Conservation (phyloP, 1,284 basidiomycete species). For the Amylostereum chailletii region DNA sequence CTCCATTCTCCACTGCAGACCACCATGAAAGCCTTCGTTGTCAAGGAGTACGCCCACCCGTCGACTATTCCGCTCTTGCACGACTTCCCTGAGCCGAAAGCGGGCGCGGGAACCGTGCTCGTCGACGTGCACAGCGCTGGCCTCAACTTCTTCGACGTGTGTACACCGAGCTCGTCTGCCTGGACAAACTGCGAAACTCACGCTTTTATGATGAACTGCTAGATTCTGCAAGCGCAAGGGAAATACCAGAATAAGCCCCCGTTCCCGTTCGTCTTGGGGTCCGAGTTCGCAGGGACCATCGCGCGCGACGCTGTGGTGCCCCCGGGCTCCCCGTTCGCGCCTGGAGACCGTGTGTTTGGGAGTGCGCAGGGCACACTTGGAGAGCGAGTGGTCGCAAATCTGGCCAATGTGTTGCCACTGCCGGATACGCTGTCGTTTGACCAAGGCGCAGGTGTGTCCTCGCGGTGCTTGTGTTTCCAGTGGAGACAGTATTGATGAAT, state of each 20-base stretch:
- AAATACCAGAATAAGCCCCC: constrained; percentile 83
- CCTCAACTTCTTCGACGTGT: constrained; percentile 75
- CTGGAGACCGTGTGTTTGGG: constrained; percentile 88
- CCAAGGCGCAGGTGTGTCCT: constrained; percentile 44
- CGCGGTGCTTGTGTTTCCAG: too few species aligned
- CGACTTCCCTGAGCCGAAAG: constrained; percentile 54
- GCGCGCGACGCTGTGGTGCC: constrained; percentile 74
- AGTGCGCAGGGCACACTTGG: constrained; percentile 75
- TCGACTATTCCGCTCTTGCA: constrained; percentile 51
- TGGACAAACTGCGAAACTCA: too few species aligned
- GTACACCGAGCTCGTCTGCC: constrained; percentile 12
- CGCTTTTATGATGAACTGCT: not conserved
- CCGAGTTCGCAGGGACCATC: constrained; percentile 83
- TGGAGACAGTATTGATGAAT: not conserved
- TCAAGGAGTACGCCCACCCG: constrained; percentile 68
- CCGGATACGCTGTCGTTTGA: constrained; percentile 60
- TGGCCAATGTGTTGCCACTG: constrained; percentile 43
- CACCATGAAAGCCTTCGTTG: constrained; percentile 73
- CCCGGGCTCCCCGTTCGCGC: constrained; percentile 68
- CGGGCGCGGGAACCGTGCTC: constrained; percentile 54
- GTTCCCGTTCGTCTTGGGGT: constrained; percentile 76
- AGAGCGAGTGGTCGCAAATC: constrained; percentile 56
- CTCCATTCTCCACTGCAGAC: not conserved
- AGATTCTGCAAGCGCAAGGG: constrained; percentile 83
- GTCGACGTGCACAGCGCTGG: constrained; percentile 77